Percentiles rank a stretch among this genome's conserved stretches.
These are phyloP conservation scores for Linnemannia zychae DNA, from an alignment of 192 early-diverging fungal genomes.

Conservation along the genomic window DNA sequence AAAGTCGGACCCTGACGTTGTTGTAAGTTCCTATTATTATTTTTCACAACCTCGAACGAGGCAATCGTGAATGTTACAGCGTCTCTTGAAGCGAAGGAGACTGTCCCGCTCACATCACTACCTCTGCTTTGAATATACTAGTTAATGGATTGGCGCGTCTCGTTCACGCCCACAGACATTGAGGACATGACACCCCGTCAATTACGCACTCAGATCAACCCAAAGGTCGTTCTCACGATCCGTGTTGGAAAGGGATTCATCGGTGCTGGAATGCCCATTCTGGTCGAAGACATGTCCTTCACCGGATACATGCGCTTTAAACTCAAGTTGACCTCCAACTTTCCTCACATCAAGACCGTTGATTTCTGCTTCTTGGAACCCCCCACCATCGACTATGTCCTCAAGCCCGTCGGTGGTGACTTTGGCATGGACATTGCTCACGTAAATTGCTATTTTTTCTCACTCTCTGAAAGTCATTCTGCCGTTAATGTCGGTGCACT, in stretches of 20 bases:
- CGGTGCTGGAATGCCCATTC: conserved; percentile 86
- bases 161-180: conserved; percentile 86
- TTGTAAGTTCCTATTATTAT: conserved; percentile 56
- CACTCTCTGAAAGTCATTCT: too few species aligned
- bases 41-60: background rate
- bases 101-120: too few species aligned
- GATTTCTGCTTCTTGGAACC: conserved; percentile 85
- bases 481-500: too few species aligned
- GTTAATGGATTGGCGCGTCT: conserved; percentile 91
- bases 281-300: conserved; percentile 88
- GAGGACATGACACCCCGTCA: conserved; percentile 74
- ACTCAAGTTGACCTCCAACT: conserved; percentile 86
- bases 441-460: conserved; percentile 40
- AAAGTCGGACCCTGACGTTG: conserved; percentile 78
- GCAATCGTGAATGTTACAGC: too few species aligned
- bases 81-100: too few species aligned
- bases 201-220: conserved; percentile 77
- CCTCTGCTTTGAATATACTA: too few species aligned
- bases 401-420: conserved; percentile 89
- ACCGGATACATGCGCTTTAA: conserved; percentile 78
- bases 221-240: conserved; percentile 87
- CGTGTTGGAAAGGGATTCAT: conserved; percentile 89
- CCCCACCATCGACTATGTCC: conserved; percentile 86
- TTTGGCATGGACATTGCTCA: conserved; percentile 89
- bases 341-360: conserved; percentile 87